Evolutionary conservation across 306 rosid species (phyloP), one percentile per base, ranked within the genome.

Genomic region (Vigna angularis): DNA sequence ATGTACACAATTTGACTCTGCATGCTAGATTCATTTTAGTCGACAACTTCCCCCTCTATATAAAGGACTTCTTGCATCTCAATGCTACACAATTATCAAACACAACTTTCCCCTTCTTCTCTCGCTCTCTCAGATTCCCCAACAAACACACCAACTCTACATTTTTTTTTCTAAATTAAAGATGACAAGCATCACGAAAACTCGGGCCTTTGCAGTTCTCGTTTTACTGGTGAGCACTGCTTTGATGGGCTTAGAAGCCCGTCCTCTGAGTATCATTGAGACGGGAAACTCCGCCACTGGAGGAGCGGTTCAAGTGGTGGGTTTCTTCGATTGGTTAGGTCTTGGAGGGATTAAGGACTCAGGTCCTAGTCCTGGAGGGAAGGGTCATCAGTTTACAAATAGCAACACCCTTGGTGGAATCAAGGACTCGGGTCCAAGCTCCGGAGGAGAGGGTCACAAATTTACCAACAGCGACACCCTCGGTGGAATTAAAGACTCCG

Each of bases 251-350:
- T 36, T 56, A 9, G 88, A 83, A 79, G 91, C 82, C 4, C 89
- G 97, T 48, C 92, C 91, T 28, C 61, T 93, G 6, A 74, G 74
- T 12, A 64, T 77, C 15, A 71, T 72, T 55, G 83, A 24, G 68
- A 38, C 61, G 1, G 69, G 13, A 66, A 63, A 28, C 77, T 36
- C 71, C 8, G 75, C 66, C 16, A 2, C 45, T 1, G 65, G 45
- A 73, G 80, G 65, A 73, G 82, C 65, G 1, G 73, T 10, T 12
- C 5, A 61, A 9, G 72, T 69, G 0, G 87, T 72, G 16, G 86
- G 44, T 20, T 83, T 88, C 59, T 86, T 84, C 62, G 86, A 84
- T 9, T 90, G 93, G 83, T 77, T 90, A 5, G 76, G 85, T 28
- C 72, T 92, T 0, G 91, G 89, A 52, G 81, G 81, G 24, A 85